Conservation (phyloP, 768 basidiomycete genomes). For the Chalciporus pseudorubinellus region DNA sequence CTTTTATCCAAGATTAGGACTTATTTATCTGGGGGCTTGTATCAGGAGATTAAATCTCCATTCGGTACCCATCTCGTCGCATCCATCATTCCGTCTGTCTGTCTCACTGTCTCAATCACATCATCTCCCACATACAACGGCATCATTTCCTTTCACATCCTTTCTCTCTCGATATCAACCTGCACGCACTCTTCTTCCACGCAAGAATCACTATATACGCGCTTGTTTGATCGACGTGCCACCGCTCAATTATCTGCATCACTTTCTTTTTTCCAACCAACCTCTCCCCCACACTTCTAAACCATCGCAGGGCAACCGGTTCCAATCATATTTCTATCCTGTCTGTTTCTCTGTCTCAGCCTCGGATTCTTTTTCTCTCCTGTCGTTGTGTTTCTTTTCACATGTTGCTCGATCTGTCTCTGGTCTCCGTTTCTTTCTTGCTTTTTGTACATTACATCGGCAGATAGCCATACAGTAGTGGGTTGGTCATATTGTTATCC, state of each 20-base stretch:
- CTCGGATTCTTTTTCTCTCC: neutral
- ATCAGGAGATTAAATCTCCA: constrained; percentile 27
- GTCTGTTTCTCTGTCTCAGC: neutral
- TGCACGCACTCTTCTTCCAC: constrained; percentile 11
- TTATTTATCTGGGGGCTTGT: constrained; percentile 34
- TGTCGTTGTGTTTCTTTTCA: constrained; percentile 13
- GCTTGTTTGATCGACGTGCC: constrained; percentile 21
- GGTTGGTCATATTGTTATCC: constrained; percentile 61
- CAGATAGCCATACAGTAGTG: constrained; percentile 51
- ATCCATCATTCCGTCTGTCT: constrained; percentile 19
- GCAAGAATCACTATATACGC: constrained; percentile 11
- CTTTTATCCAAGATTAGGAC: constrained; percentile 26
- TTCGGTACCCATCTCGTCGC: constrained; percentile 25
- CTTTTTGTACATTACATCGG: constrained; percentile 41
- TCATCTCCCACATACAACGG: constrained; percentile 26
- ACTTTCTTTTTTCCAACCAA: constrained; percentile 9
- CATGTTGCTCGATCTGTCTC: constrained; percentile 24
- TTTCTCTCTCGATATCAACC: constrained; percentile 13
- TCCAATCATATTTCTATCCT: neutral
- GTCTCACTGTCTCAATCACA: constrained; percentile 22
- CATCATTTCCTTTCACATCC: constrained; percentile 27
- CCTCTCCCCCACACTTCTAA: constrained; percentile 10
- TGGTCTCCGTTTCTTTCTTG: constrained; percentile 21
- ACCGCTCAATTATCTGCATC: neutral
- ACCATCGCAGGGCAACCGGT: neutral